Evolutionary conservation across 345 rosid genomes (phyloP), one percentile per base, ranked within the genome.

Genomic region (Carallia brachiata): DNA sequence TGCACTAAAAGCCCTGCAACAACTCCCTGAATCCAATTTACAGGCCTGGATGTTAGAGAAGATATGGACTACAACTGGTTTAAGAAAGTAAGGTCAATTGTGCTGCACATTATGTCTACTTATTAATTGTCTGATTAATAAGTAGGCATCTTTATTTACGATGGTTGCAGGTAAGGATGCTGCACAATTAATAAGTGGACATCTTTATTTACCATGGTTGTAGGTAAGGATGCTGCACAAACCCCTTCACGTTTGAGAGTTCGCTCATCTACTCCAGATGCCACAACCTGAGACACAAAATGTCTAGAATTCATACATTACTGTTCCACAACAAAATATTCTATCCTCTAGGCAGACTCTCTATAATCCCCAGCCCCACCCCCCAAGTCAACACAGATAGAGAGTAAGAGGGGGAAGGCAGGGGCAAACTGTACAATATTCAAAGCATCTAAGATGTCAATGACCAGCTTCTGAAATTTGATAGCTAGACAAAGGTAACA

Each of bases 191-290:
- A 40, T 40, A 10, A 40, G 48, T 15, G 7, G 44, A 4, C 48
- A 40, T 40, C 48, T 9, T 40, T 44, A 65, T 69, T 75, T 77
- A 91, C 98, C 96, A 91, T 94, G 37, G 96, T 94, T 65, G 97
- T 91, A 32, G 96, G 98, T 69, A 91, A 77, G 74, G 98, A 94
- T 80, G 98, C 97, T 15, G 98, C 98, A 82, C 98, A 91, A 70
- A 94, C 97, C 27, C 98, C 98, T 76, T 94, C 97, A 62, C 97
- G 89, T 77, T 91, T 94, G 52, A 94, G 93, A 12, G 97, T 91
- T 36, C 92, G 85, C 81, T 94, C 98, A 81, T 94, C 98, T 47
- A 94, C 87, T 73, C 98, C 98, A 81, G 97, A 91, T 78, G 97
- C 96, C 39, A 94, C 98, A 62, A 94, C 96, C 98, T 91, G 76